These are phyloP conservation scores for Tulasnella sp. DNA, from an alignment of 768 basidiomycete genomes.

Conservation along the genomic window DNA sequence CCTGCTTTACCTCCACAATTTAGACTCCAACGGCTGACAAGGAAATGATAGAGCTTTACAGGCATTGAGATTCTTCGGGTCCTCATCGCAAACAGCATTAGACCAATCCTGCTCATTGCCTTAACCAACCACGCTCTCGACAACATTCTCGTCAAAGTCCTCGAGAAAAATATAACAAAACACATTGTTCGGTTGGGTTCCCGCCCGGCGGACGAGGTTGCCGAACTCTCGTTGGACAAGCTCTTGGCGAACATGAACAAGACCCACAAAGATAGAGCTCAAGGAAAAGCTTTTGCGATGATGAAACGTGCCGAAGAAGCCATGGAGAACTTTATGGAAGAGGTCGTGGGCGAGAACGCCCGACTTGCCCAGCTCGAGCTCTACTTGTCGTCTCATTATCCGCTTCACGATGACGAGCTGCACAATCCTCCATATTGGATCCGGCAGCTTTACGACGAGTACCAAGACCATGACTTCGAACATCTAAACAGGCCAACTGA, in stretches of 20 bases:
- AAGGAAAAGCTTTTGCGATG: conserved; percentile 49
- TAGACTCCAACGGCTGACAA: not conserved
- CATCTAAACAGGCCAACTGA: not conserved
- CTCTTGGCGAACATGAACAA: not conserved
- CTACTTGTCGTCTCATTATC: conserved; percentile 53
- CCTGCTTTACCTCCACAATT: not conserved
- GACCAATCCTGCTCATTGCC: conserved; percentile 61
- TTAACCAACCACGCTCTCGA: conserved; percentile 84
- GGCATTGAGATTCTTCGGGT: conserved; percentile 72
- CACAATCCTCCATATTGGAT: conserved; percentile 56
- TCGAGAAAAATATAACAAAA: conserved; percentile 65
- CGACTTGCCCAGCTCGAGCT: conserved; percentile 47
- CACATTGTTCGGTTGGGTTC: conserved; percentile 71
- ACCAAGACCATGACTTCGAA: conserved; percentile 33
- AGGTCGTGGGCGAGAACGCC: conserved; percentile 46
- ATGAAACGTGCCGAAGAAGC: conserved; percentile 54
- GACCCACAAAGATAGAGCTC: not conserved
- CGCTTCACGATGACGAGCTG: conserved; percentile 56
- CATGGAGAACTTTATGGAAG: conserved; percentile 54
- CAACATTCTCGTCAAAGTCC: conserved; percentile 65
- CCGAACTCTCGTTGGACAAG: not conserved
- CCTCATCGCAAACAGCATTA: conserved; percentile 55
- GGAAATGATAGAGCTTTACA: conserved; percentile 58
- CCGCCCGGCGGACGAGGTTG: conserved; percentile 38
- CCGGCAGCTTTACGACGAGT: conserved; percentile 34